phyloP scores from a whole-genome alignment of 2,329 filamentous ascomycete genomes.

The Ilyonectria destructans region DNA sequence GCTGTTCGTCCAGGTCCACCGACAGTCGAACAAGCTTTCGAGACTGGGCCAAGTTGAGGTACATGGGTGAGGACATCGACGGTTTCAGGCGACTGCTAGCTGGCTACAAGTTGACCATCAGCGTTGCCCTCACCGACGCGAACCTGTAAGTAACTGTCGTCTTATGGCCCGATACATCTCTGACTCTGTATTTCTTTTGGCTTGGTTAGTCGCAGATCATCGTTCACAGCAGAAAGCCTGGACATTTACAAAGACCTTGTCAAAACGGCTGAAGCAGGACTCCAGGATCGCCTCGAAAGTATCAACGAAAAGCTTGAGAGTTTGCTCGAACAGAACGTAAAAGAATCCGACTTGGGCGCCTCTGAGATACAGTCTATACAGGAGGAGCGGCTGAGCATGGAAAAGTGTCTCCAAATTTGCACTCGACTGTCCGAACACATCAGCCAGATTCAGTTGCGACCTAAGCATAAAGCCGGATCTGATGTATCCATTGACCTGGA shows the following conservation, averaged over 20 bases:
- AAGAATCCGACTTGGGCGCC: conserved; percentile 14
- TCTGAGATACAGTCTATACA: conserved; percentile 30
- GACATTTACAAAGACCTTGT: conserved; percentile 30
- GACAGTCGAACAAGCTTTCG: conserved; percentile 58
- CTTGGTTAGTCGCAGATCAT: conserved; percentile 24
- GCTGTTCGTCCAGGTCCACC: conserved; percentile 54
- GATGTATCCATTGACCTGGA: background rate
- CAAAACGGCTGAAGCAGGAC: conserved; percentile 29
- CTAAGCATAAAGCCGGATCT: background rate
- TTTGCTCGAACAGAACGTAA: conserved; percentile 13
- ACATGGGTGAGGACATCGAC: conserved; percentile 62
- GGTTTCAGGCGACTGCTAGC: conserved; percentile 58
- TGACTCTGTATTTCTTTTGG: background rate
- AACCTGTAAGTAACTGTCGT: conserved; percentile 38
- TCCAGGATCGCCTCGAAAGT: conserved; percentile 33
- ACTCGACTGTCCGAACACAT: conserved; percentile 41
- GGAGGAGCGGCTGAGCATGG: conserved; percentile 39
- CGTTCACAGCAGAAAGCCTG: conserved; percentile 26
- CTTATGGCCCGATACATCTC: background rate
- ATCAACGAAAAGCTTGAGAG: conserved; percentile 36
- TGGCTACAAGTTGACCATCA: conserved; percentile 56
- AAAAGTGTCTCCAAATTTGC: conserved; percentile 42
- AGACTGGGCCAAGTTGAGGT: conserved; percentile 62
- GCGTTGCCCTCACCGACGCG: conserved; percentile 41
- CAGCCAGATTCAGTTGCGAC: conserved; percentile 31